Base-by-base conservation (phyloP, 75 land plant species). In the Pseudotsuga menziesii region DNA sequence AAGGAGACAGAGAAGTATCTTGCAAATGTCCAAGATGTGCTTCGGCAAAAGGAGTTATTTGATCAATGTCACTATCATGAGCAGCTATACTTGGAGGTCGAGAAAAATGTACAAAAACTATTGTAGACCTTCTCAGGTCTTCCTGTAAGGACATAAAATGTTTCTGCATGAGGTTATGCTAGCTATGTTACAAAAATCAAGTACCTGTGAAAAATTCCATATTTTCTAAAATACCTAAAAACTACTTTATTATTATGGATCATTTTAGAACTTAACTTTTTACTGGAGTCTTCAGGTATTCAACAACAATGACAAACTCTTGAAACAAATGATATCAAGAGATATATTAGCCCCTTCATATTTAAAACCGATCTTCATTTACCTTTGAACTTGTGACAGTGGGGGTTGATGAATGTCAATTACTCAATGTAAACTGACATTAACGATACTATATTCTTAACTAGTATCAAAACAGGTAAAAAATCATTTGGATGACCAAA, bases 51-150 rank as follows among this genome's bases (percentile, higher is more conserved):
- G 44, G 20, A 78, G 23, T 75, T n/a, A 71, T 41, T 14, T 44
- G 48, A 44, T 44, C 48, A 44, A 44, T 7, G 29, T 22, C 54
- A 48, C 52, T 62, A 58, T 72, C 75, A 39, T 52, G 72, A 44
- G 75, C 75, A 74, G 62, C 56, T 57, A 70, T 48, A 58, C 69
- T 79, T 32, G 76, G 41, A 12, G 76, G 81, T 27, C 76, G 56
- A 41, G 81, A 79, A 16, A 62, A 75, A 74, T 74, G 67, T 17
- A 76, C 67, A 59, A 57, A 60, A 26, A 55, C 16, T 16, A 58
- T 17, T 27, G 67, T 26, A 56, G 56, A 15, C 26, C 76, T 48
- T 61, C 76, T 76, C 19, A 74, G 70, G 13, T 74, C 70, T 44
- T 79, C 81, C 76, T 79, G 35, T 58, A 54, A 79, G 58, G 6